These are phyloP conservation scores for Epichloe sp. DNA, from an alignment of 2,329 filamentous ascomycete genomes.

Conservation along the genomic window DNA sequence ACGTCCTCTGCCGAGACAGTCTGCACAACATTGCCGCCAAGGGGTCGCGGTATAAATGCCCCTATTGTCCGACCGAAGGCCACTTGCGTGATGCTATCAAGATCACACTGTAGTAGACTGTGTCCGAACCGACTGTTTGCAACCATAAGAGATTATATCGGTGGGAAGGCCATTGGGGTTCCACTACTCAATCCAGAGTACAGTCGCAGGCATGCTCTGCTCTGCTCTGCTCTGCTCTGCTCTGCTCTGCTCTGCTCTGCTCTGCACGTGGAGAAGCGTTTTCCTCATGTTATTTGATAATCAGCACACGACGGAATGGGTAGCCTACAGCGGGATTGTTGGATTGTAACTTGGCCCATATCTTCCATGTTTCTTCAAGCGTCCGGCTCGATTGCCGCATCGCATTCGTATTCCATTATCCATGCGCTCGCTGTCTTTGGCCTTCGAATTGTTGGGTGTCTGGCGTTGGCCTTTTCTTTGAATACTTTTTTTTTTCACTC, in stretches of 20 bases:
- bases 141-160: background rate
- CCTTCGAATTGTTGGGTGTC: background rate
- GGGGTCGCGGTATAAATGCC: slow-evolving; percentile 77
- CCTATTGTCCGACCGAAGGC: slow-evolving; percentile 85
- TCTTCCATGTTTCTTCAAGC: background rate
- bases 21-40: slow-evolving; percentile 68
- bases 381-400: background rate
- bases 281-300: background rate
- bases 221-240: too few species aligned
- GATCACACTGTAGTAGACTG: slow-evolving; percentile 43
- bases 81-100: slow-evolving; percentile 61
- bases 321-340: background rate
- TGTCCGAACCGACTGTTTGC: background rate
- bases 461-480: background rate
- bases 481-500: background rate
- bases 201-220: too few species aligned
- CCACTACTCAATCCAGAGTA: too few species aligned
- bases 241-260: too few species aligned
- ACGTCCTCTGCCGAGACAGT: slow-evolving; percentile 81
- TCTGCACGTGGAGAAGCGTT: background rate
- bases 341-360: background rate
- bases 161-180: too few species aligned
- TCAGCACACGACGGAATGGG: background rate
- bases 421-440: too few species aligned
- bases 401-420: background rate